Conservation (phyloP, 495 filamentous ascomycete genomes). For the Choiromyces venosus region DNA sequence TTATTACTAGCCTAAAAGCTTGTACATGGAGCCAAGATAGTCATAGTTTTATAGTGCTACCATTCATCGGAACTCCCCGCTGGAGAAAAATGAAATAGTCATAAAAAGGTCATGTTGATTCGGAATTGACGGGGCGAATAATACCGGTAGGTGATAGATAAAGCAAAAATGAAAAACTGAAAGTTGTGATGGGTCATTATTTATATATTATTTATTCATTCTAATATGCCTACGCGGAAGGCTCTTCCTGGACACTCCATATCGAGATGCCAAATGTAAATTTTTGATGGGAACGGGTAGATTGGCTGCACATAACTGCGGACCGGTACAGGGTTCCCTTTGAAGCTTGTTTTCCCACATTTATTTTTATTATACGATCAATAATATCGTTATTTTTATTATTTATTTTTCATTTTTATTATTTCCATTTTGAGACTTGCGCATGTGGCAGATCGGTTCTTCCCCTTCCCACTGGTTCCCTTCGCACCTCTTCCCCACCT, state of each 20-base stretch:
- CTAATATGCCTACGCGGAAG: not conserved
- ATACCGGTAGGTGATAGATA: not conserved
- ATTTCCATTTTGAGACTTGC: not conserved
- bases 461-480: not conserved
- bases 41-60: not conserved
- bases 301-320: not conserved
- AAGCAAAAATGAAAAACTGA: not conserved
- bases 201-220: not conserved
- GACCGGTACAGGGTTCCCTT: not conserved
- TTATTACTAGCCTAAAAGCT: not conserved
- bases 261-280: not conserved
- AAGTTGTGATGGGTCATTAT: conserved; percentile 1
- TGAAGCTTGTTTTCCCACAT: not conserved
- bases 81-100: not conserved
- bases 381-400: not conserved
- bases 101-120: not conserved
- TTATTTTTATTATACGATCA: not conserved
- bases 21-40: not conserved
- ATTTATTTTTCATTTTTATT: not conserved
- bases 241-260: not conserved
- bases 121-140: not conserved
- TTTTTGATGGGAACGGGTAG: not conserved
- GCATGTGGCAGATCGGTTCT: not conserved
- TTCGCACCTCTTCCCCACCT: not conserved
- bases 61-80: not conserved